These are phyloP conservation scores for Fusarium liriodendri DNA, from an alignment of 2,329 filamentous ascomycete genomes.

Conservation along the genomic window DNA sequence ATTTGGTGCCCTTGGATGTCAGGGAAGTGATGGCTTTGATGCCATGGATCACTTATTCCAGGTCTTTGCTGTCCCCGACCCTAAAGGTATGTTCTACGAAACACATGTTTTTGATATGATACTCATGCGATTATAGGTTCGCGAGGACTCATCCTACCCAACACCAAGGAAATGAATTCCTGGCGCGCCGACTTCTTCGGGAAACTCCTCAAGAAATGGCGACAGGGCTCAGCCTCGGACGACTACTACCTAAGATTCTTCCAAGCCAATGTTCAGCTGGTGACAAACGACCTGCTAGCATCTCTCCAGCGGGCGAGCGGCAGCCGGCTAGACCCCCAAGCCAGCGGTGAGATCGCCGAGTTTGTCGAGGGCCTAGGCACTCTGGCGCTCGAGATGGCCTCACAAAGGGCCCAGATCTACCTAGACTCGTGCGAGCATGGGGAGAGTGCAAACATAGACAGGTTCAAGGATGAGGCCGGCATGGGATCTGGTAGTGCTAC, in stretches of 20 bases:
- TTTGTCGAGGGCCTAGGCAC: slow-evolving; percentile 13
- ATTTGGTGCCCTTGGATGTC: slow-evolving; percentile 17
- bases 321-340: neutral
- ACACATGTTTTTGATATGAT: neutral
- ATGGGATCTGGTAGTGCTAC: neutral
- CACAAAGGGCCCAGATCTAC: slow-evolving; percentile 22
- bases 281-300: slow-evolving; percentile 4
- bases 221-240: neutral
- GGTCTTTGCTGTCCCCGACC: slow-evolving; percentile 5
- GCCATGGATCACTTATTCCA: slow-evolving; percentile 7
- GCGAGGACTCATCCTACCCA: neutral
- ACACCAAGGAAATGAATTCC: slow-evolving; percentile 18
- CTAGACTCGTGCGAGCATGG: slow-evolving; percentile 22
- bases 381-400: slow-evolving; percentile 25
- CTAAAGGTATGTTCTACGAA: neutral
- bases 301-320: slow-evolving; percentile 1
- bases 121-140: slow-evolving; percentile 7
- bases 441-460: neutral
- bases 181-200: slow-evolving; percentile 20
- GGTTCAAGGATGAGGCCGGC: slow-evolving; percentile 18
- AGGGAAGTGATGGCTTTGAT: slow-evolving; percentile 8
- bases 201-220: slow-evolving; percentile 2
- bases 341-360: slow-evolving; percentile 5
- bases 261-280: slow-evolving; percentile 2
- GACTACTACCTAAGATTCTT: slow-evolving; percentile 6